phyloP scores from a whole-genome alignment of 176 grass and related monocot species.

The Poa pratensis region DNA sequence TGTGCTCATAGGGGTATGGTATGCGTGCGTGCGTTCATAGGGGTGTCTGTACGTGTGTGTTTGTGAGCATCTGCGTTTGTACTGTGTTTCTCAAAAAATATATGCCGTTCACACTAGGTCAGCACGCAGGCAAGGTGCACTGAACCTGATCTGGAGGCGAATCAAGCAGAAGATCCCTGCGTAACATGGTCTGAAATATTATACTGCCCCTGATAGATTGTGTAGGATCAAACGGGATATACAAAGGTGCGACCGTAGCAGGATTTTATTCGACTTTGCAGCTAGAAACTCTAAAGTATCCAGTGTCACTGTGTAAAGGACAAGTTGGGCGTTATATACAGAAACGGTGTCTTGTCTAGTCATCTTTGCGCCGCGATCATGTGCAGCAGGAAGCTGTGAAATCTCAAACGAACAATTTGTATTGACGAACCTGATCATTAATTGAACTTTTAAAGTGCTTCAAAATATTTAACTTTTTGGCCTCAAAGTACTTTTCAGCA shows the following conservation, averaged over 20 bases:
- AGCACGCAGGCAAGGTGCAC: not conserved
- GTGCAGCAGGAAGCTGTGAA: not conserved
- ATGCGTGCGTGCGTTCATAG: no score
- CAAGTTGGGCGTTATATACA: not conserved
- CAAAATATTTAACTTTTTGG: no score
- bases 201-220: constrained; percentile 31
- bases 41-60: no score
- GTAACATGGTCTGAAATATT: constrained; percentile 11
- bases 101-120: constrained; percentile 51
- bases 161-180: constrained; percentile 28
- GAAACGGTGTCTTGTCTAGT: not conserved
- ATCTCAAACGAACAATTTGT: not conserved
- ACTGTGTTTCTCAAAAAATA: no score
- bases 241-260: not conserved
- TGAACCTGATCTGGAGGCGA: constrained; percentile 27
- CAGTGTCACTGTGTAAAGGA: not conserved
- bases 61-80: no score
- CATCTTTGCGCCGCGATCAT: not conserved
- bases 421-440: no score
- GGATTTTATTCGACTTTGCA: not conserved
- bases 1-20: no score
- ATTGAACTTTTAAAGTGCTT: no score
- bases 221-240: constrained; percentile 3
- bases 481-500: no score
- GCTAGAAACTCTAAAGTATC: not conserved